Evolutionary conservation across 2,329 filamentous ascomycete species (phyloP).

Genomic region (Fusarium nelsonii): DNA sequence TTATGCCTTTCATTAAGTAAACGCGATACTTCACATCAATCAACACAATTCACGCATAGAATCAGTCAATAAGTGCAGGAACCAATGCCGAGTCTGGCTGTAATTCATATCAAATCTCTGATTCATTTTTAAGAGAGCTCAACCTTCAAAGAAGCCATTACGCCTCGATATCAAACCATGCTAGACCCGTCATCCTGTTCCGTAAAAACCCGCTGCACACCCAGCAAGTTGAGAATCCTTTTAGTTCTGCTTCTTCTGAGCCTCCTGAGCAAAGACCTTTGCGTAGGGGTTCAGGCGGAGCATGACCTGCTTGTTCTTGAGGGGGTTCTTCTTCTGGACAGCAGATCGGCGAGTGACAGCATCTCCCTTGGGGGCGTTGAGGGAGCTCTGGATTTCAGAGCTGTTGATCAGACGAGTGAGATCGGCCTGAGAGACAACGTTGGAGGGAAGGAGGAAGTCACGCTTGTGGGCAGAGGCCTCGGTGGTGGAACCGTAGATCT

Average conservation of each 20-base stretch:
- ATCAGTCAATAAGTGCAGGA: constrained; percentile 22
- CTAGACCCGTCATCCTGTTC: constrained; percentile 47
- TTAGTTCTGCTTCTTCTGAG: constrained; percentile 58
- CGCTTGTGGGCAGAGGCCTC: constrained; percentile 94
- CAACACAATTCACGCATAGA: neutral
- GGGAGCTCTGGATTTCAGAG: constrained; percentile 96
- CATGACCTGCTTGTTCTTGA: constrained; percentile 98
- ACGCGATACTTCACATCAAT: constrained; percentile 1
- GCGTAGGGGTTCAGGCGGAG: constrained; percentile 99
- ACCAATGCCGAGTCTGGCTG: constrained; percentile 41
- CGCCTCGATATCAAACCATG: constrained; percentile 56
- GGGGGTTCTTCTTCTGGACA: constrained; percentile 99
- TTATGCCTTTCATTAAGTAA: too few species aligned
- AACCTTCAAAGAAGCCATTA: constrained; percentile 55
- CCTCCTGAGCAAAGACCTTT: constrained; percentile 82
- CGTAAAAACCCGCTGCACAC: constrained; percentile 54
- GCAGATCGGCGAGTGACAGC: constrained; percentile 88
- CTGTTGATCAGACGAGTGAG: constrained; percentile 99
- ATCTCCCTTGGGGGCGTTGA: constrained; percentile 90
- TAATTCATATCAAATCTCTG: constrained; percentile 53
- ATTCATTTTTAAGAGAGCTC: constrained; percentile 53
- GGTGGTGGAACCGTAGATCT: constrained; percentile 95
- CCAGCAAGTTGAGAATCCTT: constrained; percentile 51
- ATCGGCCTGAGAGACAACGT: constrained; percentile 93
- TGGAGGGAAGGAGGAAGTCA: constrained; percentile 96